phyloP scores from a whole-genome alignment of 2,329 filamentous ascomycete genomes.

The Xylaria hypoxylon region DNA sequence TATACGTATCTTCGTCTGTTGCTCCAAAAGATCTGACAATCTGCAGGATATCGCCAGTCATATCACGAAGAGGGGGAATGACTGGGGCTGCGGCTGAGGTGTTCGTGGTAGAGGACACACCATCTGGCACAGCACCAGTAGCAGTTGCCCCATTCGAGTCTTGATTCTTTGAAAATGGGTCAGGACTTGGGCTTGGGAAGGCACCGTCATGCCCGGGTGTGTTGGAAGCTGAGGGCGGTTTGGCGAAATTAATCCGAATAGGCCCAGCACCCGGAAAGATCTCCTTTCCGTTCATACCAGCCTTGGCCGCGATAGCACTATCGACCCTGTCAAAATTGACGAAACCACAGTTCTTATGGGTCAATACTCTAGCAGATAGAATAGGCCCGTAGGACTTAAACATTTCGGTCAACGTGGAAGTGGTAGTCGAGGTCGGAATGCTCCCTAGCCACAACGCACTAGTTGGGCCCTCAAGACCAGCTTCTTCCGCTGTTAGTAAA shows the following conservation, averaged over 20 bases:
- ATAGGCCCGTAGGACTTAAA: conserved; percentile 95
- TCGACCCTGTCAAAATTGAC: conserved; percentile 96
- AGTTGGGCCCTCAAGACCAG: conserved; percentile 87
- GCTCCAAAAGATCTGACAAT: conserved; percentile 93
- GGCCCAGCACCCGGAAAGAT: conserved; percentile 97
- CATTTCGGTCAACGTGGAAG: conserved; percentile 93
- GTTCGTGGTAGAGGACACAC: conserved; percentile 50
- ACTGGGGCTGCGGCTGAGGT: conserved; percentile 65
- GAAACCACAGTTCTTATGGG: conserved; percentile 98
- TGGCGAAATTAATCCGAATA: conserved; percentile 96
- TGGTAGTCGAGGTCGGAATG: conserved; percentile 96
- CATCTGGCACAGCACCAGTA: conserved; percentile 46
- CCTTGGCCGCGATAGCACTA: conserved; percentile 89
- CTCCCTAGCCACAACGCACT: conserved; percentile 96
- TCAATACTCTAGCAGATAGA: conserved; percentile 90
- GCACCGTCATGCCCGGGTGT: conserved; percentile 89
- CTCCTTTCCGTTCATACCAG: conserved; percentile 92
- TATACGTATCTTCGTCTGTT: conserved; percentile 78
- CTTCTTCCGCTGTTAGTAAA: conserved; percentile 79
- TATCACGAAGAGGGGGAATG: conserved; percentile 79
- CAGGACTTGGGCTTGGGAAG: conserved; percentile 92
- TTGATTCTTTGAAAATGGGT: conserved; percentile 76
- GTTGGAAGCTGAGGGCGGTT: conserved; percentile 89
- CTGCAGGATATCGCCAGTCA: conserved; percentile 83
- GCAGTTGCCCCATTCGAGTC: conserved; percentile 59